Evolutionary conservation across 331 rosid genomes (phyloP).

Genomic region (Rhamnella rubrinervis): DNA sequence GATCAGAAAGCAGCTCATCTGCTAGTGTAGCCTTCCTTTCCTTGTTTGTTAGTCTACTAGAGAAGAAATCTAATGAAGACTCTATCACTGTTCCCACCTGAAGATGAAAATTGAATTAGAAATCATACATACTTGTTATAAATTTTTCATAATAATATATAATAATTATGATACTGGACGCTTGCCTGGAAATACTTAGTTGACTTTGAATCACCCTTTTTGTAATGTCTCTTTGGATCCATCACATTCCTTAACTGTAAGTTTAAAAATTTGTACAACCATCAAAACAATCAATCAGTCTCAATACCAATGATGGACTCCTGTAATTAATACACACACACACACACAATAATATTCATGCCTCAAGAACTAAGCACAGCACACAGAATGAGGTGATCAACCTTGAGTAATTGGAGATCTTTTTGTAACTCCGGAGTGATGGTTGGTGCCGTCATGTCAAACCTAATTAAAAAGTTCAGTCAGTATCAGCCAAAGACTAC

Average conservation of each 20-base stretch:
- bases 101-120: neutral
- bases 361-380: neutral
- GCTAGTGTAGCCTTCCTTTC: constrained; percentile 78
- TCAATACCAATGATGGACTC: neutral
- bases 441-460: constrained; percentile 81
- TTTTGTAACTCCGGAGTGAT: constrained; percentile 71
- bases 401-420: constrained; percentile 75
- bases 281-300: constrained; percentile 14
- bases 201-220: constrained; percentile 63
- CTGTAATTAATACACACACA: no score
- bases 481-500: neutral
- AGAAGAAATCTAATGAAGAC: constrained; percentile 61
- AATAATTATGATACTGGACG: neutral
- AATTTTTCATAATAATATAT: neutral
- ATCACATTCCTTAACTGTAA: constrained; percentile 63
- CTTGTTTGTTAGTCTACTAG: constrained; percentile 74
- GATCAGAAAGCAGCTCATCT: constrained; percentile 75
- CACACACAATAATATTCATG: no score
- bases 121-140: neutral
- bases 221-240: constrained; percentile 89
- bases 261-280: neutral
- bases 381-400: constrained; percentile 13
- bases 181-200: constrained; percentile 84
- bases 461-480: constrained; percentile 41
- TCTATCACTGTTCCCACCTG: constrained; percentile 80